These are phyloP conservation scores for Solanum ossicruentum DNA, from an alignment of 257 asterid species.

Conservation along the genomic window DNA sequence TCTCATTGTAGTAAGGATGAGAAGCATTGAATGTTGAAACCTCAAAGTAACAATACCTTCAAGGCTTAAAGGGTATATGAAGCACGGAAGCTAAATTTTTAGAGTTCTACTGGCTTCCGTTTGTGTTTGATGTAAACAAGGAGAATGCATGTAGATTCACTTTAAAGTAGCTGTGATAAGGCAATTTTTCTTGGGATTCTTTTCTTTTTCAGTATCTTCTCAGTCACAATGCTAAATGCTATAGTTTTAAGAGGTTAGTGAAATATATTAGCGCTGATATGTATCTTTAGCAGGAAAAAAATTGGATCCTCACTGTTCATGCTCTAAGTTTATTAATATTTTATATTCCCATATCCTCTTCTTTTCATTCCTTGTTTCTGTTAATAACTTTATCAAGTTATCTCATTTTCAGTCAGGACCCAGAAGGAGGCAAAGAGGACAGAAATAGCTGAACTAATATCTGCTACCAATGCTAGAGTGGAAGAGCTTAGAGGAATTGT, in stretches of 20 bases:
- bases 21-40: background rate
- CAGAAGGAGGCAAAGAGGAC: background rate
- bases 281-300: background rate
- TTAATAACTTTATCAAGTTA: background rate
- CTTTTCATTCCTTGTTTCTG: background rate
- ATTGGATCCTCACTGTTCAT: background rate
- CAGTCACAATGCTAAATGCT: background rate
- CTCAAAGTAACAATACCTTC: background rate
- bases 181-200: background rate
- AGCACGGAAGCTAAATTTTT: background rate
- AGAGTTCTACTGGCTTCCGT: background rate
- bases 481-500: constrained; percentile 4
- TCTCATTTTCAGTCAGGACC: background rate
- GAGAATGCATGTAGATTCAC: background rate
- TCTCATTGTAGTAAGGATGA: background rate
- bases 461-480: background rate
- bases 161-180: background rate
- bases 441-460: constrained; percentile 2
- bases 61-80: background rate
- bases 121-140: background rate
- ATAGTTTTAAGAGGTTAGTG: background rate
- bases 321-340: background rate
- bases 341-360: background rate
- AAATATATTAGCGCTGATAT: background rate
- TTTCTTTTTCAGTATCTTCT: background rate